phyloP scores from a whole-genome alignment of 441 rosid genomes.

The Populus hybrid region DNA sequence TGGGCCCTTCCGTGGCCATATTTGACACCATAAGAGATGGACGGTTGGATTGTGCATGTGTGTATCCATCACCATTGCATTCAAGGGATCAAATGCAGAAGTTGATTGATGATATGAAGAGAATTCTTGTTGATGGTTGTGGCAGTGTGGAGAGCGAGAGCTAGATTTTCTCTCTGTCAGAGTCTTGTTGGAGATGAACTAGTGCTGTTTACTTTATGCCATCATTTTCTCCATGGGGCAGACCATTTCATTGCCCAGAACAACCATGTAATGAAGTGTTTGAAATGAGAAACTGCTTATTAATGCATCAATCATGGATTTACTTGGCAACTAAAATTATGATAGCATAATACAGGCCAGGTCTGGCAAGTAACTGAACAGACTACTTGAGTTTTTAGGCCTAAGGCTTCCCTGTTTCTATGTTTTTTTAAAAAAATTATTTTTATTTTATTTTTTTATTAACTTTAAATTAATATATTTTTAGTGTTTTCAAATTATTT shows the following conservation, averaged over 20 bases:
- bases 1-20: constrained; percentile 71
- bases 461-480: no score
- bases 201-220: not conserved
- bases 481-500: no score
- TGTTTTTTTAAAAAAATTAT: no score
- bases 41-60: constrained; percentile 58
- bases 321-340: not conserved
- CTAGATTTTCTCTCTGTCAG: not conserved
- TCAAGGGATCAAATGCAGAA: constrained; percentile 73
- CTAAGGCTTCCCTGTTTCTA: no score
- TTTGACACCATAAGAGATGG: constrained; percentile 76
- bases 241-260: not conserved
- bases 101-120: constrained; percentile 54
- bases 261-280: not conserved
- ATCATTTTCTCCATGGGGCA: not conserved
- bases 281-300: not conserved
- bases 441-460: no score
- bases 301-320: not conserved
- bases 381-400: no score
- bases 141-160: not conserved
- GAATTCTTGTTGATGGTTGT: constrained; percentile 42
- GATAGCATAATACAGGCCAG: no score
- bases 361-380: no score
- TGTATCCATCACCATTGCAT: constrained; percentile 81
- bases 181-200: not conserved